Percentiles rank a stretch among this genome's conserved stretches.
These are phyloP conservation scores for Neurospora tetraspora DNA, from an alignment of 495 filamentous ascomycete species.

Conservation along the genomic window DNA sequence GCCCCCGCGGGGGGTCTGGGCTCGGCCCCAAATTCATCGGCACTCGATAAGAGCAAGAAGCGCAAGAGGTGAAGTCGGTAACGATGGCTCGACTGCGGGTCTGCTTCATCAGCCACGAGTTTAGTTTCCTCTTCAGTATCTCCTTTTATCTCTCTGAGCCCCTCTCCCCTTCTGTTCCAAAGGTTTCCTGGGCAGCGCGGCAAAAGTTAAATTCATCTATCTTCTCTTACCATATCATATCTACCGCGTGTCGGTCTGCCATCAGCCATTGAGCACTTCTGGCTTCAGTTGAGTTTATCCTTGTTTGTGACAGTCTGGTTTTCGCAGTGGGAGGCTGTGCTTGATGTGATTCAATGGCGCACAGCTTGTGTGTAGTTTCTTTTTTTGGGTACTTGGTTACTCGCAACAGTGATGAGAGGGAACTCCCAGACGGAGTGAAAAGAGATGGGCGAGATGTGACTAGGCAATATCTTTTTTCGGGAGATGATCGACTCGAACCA, in stretches of 20 bases:
- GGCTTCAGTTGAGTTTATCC: not conserved
- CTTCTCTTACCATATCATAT: not conserved
- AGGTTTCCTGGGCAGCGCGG: not conserved
- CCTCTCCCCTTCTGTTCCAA: not conserved
- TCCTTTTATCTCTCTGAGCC: not conserved
- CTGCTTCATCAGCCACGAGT: not conserved
- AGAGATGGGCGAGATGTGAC: not conserved
- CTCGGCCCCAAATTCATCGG: not conserved
- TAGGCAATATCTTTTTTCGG: not conserved
- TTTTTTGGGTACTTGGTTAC: not conserved
- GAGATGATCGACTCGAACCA: not conserved
- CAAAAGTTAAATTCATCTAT: not conserved
- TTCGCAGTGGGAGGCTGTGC: not conserved
- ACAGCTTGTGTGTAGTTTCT: not conserved
- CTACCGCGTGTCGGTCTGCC: not conserved
- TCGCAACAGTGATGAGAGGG: not conserved
- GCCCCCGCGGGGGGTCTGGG: not conserved
- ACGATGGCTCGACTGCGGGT: not conserved
- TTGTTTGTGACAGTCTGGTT: not conserved
- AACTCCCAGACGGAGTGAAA: not conserved
- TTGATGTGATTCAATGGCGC: not conserved
- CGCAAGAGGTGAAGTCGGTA: conserved; percentile 29
- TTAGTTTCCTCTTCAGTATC: not conserved
- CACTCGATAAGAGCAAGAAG: conserved; percentile 38
- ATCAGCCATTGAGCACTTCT: not conserved